Evolutionary conservation across 768 basidiomycete genomes (phyloP), one percentile per base, ranked within the genome.

Genomic region (Pleurotus salmoneostramineus): DNA sequence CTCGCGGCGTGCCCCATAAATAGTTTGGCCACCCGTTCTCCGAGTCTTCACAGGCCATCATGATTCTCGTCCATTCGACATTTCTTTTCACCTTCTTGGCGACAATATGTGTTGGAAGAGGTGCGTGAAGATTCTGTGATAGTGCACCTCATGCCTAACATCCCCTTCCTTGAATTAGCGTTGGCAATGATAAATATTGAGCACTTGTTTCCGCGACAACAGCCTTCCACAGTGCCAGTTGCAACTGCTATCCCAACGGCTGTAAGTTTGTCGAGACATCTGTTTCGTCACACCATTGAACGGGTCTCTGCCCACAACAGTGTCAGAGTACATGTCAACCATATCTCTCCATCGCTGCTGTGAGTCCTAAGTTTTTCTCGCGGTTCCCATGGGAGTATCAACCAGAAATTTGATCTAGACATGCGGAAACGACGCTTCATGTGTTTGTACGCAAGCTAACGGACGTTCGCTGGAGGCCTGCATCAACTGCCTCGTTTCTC

Each of bases 401-500:
- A 40, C n/a, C 1, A 8, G n/a, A 40, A 40, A 40, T 40, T 40
- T 40, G 37, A 40, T n/a, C 37, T 40, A 73, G 71, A 59, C 54
- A 17, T 73, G 72, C 51, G 50, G n/a, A n/a, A 62, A 56, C 2
- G 59, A 40, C 37, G 10, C 55, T 11, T 36, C 52, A 7, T 73
- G 72, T 54, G 7, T 71, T 2, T 73, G 72, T 34, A 67, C 66
- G 2, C 34, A 58, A 4, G n/a, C 61, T 40, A 63, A 67, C 49
- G 67, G 67, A 21, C 49, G 35, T 1, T 43, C 59, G 12, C 61
- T 75, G 6, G 64, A 71, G 33, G 56, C 40, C 4, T 76, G 75
- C 50, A 63, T 75, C 32, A 66, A 71, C 45, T 76, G 73, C 50
- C 55, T 68, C 4, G 59, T 65, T 11, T 52, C 51, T 1, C 33